These are phyloP conservation scores for Thuja plicata DNA, from an alignment of 83 land plant species.

Conservation along the genomic window DNA sequence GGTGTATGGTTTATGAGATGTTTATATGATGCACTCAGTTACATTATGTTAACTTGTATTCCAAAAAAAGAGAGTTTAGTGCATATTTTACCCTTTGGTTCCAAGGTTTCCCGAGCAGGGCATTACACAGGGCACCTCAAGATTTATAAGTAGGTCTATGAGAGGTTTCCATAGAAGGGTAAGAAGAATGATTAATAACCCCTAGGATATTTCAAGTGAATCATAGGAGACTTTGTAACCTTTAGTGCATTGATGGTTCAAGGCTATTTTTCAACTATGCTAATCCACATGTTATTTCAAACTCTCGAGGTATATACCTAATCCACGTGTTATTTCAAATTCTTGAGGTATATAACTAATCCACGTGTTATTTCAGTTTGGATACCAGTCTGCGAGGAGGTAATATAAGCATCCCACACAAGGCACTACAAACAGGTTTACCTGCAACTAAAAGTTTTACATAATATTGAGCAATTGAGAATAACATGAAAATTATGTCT, in stretches of 20 bases:
- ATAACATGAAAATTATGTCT: not conserved
- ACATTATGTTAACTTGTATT: no score
- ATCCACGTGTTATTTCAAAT: no score
- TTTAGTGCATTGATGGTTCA: not conserved
- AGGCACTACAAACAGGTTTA: constrained; percentile 67
- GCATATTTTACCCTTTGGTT: no score
- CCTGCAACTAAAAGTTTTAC: constrained; percentile 39
- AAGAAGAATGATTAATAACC: not conserved
- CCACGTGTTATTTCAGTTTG: constrained; percentile 68
- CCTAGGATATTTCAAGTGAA: not conserved
- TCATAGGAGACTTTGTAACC: not conserved
- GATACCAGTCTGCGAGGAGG: constrained; percentile 64
- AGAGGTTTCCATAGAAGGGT: no score
- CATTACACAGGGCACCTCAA: no score
- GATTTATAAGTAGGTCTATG: no score
- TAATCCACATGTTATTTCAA: no score
- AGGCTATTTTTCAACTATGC: not conserved
- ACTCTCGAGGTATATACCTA: no score
- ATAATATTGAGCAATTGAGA: not conserved
- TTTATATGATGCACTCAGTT: no score
- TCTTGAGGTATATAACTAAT: constrained; percentile 57
- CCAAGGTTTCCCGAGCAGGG: no score
- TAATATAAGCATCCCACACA: constrained; percentile 82
- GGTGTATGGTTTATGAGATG: no score
- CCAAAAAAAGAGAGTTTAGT: no score